A percentile compares a stretch with the other conserved stretches of the same genome.
These are phyloP conservation scores for Cyclospora cayetanensis DNA, from an alignment of 169 alveolate species.

Conservation along the genomic window DNA sequence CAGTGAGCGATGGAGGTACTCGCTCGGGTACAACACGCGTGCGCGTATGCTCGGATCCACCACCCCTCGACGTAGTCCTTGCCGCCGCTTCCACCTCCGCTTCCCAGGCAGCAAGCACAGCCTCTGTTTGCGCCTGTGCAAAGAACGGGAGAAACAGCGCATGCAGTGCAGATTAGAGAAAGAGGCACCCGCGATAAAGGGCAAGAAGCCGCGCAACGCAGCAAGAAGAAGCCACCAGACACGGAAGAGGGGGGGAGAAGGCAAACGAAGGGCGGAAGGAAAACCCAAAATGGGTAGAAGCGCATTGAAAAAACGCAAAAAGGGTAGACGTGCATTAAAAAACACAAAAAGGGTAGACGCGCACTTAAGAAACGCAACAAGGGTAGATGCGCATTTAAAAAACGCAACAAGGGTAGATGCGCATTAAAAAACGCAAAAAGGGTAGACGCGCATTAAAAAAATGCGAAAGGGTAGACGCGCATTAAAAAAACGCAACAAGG, in stretches of 20 bases:
- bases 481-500: not conserved
- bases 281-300: not conserved
- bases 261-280: too few relatives aligned
- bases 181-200: not conserved
- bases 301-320: not conserved
- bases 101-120: not conserved
- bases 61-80: not conserved
- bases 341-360: not conserved
- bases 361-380: not conserved
- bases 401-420: not conserved
- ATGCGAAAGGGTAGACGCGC: not conserved
- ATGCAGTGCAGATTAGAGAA: too few relatives aligned
- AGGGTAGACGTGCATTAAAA: not conserved
- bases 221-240: not conserved
- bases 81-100: not conserved
- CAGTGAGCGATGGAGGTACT: not conserved
- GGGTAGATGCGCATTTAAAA: not conserved
- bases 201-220: not conserved
- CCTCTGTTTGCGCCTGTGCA: not conserved
- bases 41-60: not conserved
- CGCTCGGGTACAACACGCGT: not conserved
- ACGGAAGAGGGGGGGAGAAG: not conserved
- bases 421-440: not conserved
- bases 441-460: not conserved
- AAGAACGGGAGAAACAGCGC: too few relatives aligned